Evolutionary conservation across 177 flowering plant genomes (phyloP), one percentile per base, ranked within the genome.

Genomic region (Vitis hybrid): DNA sequence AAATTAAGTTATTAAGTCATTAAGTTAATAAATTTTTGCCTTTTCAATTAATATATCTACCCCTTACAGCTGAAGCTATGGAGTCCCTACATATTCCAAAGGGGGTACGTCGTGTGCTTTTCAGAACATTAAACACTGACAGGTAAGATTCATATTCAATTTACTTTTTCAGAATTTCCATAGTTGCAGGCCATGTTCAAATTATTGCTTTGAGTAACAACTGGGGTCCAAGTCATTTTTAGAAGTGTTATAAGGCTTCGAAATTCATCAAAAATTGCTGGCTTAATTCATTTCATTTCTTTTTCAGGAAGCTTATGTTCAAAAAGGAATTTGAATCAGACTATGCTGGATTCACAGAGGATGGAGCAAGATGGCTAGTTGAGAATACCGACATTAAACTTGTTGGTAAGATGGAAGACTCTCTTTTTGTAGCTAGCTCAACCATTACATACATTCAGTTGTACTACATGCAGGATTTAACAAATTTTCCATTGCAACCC

Each of bases 311-410:
- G 48, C 97, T 93, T 51, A 93, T 95, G 99, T 87, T 70, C 70
- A 85, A 88, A 72, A 88, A 78, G 70, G 90, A 80, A 80, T 91
- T 85, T 55, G 99, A 91, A 79, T 65, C 92, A 34, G 93, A 98
- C 81, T 95, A 86, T 75, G 93, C 88, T 63, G 99, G 92, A 66
- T 95, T 95, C 79, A 93, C 78, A 85, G 81, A 76, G 72, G 98
- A 95, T 80, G 99, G 97, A 32, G 99, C 98, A 60, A 80, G 85
- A 73, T 95, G 97, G 97, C 75, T 95, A 76, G 92, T 90, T 2
- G 91, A 93, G 56, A 89, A 95, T 80, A 93, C 98, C 54, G 98
- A 93, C 80, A 87, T 93, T 73, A 93, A 92, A 78, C 92, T 95
- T 74, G 93, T 95, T 70, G 99, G 99, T 95, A 81, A 84, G 97